Base-by-base conservation (phyloP, 2,329 filamentous ascomycete species). In the Akanthomyces muscarius region DNA sequence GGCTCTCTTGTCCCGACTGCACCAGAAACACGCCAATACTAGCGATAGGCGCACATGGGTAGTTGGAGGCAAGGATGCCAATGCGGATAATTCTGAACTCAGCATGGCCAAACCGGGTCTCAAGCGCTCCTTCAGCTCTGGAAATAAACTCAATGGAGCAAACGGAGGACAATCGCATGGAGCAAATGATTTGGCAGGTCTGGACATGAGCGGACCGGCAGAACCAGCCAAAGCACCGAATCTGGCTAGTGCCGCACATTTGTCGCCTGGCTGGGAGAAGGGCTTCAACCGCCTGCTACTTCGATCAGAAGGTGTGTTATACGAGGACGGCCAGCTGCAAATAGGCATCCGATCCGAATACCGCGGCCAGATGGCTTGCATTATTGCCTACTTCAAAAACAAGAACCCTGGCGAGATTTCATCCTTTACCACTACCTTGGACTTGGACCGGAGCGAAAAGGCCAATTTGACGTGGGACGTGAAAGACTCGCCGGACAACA, bases 1-100 rank as follows among this genome's bases (percentile, higher is more conserved):
- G 5, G 94, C 95, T 1, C 81, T 99, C 33, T 81, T 99, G 13
- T 97, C 94, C 45, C 86, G 95, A 63, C 83, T 99, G 56, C 94
- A 99, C 76, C 92, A 97, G 76, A 98, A 96, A 78, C 92, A 96
- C 71, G 90, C 90, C 54, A 91, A 90, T 65, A 95, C 92, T 16
- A 96, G 91, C 72, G 95, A 99, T 75, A 96, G 96, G 78, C 86
- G 94, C 65, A 98, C 95, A 1, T 99, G 95, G 95, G 89, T 97
- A 30, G 91, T 98, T n/a, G 94, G 94, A 66, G 94, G 92, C 65
- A 97, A 97, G 78, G 92, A 96, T 73, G 94, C 93, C 63, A 97
- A 97, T 73, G 81, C 86, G 1, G 92, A 96, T 71, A 81, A 87
- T 51, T 84, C 87, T 62, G 93, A 97, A 73, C 85, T 96, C 64